Conservation (phyloP, 352 stramenopile species). For the Globisporangium iwayamae region DNA sequence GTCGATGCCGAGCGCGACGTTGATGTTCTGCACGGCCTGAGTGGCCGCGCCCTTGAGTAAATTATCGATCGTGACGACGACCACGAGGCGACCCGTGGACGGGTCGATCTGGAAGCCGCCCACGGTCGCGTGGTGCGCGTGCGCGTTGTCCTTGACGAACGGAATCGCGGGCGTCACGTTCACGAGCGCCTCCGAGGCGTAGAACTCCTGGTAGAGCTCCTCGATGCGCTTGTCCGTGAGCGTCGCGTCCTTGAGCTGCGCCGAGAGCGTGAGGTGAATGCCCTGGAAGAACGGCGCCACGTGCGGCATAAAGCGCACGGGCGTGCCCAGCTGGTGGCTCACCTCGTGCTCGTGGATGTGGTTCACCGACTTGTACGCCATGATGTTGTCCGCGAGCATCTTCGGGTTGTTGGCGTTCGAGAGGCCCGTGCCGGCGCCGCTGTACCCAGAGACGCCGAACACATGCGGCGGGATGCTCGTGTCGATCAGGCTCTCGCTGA, state of each 20-base stretch:
- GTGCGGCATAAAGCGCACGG: constrained; percentile 92
- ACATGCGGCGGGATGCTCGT: constrained; percentile 66
- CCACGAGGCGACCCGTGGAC: constrained; percentile 79
- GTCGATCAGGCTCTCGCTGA: constrained; percentile 54
- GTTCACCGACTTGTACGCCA: constrained; percentile 89
- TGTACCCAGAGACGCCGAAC: constrained; percentile 90
- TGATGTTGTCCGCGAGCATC: constrained; percentile 82
- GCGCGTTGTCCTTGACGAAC: constrained; percentile 76
- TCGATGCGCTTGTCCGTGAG: constrained; percentile 70
- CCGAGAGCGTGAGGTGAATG: constrained; percentile 90
- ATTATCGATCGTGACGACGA: constrained; percentile 92
- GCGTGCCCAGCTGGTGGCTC: constrained; percentile 75
- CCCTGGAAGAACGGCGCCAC: constrained; percentile 92
- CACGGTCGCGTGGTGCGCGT: constrained; percentile 72
- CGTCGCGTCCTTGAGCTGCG: constrained; percentile 65
- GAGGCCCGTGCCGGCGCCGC: constrained; percentile 74
- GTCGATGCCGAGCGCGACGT: constrained; percentile 89
- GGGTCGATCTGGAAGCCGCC: constrained; percentile 88
- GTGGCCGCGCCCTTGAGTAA: constrained; percentile 92
- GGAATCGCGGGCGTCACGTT: constrained; percentile 67
- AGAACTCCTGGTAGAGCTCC: constrained; percentile 77
- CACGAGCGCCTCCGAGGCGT: constrained; percentile 82
- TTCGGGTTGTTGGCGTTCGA: constrained; percentile 82
- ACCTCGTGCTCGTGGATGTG: constrained; percentile 90
- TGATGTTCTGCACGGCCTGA: constrained; percentile 94